Conservation (phyloP, 2,329 filamentous ascomycete species). For the Sporothrix globosa region DNA sequence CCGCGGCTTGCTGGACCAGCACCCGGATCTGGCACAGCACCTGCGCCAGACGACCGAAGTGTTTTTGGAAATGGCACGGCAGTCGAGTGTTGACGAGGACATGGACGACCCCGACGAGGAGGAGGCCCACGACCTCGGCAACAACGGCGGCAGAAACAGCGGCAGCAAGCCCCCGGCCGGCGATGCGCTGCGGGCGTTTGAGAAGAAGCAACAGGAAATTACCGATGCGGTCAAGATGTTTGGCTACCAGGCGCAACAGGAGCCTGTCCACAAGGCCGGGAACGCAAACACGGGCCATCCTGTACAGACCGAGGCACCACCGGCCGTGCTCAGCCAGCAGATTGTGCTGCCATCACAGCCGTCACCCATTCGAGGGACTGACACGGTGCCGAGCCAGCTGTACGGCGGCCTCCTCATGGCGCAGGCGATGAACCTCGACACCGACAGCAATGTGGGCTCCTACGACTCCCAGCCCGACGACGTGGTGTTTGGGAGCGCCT, state of each 20-base stretch:
- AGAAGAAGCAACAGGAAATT: slow-evolving; percentile 25
- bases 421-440: slow-evolving; percentile 35
- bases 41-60: slow-evolving; percentile 61
- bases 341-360: neutral
- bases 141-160: neutral
- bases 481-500: slow-evolving; percentile 17
- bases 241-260: slow-evolving; percentile 27
- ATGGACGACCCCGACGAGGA: slow-evolving; percentile 30
- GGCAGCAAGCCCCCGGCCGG: neutral
- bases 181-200: neutral
- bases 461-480: slow-evolving; percentile 13
- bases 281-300: neutral
- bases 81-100: slow-evolving; percentile 48
- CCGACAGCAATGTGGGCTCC: neutral
- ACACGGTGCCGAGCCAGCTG: slow-evolving; percentile 28
- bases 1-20: slow-evolving; percentile 60
- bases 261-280: neutral
- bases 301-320: neutral
- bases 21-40: slow-evolving; percentile 60
- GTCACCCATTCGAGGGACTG: neutral
- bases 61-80: slow-evolving; percentile 60
- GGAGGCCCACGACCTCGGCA: neutral
- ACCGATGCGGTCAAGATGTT: slow-evolving; percentile 28
- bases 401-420: slow-evolving; percentile 41
- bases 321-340: neutral